Conservation (phyloP, 139 green algal genomes). For the Micractinium conductrix region DNA sequence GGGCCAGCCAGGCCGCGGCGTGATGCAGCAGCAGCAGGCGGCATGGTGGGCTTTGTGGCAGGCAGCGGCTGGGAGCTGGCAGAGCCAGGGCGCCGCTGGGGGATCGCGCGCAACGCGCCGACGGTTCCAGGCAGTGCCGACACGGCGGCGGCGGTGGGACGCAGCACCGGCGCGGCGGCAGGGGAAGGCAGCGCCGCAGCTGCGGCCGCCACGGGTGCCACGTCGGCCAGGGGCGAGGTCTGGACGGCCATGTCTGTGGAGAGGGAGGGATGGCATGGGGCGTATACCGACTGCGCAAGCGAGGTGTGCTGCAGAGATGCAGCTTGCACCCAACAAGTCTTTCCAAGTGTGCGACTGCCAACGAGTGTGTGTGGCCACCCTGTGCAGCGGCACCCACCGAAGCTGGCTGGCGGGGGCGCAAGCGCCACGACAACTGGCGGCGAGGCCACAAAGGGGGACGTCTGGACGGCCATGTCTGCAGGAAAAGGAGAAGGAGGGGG, state of each 20-base stretch:
- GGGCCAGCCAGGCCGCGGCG: background rate
- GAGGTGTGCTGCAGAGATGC: no score
- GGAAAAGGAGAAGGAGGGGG: background rate
- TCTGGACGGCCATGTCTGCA: no score
- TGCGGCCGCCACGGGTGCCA: background rate
- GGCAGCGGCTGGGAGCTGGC: background rate
- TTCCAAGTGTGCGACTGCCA: no score
- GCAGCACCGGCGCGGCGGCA: background rate
- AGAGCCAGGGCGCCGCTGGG: background rate
- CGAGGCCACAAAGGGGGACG: no score
- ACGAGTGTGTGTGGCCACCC: no score
- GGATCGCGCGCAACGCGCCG: background rate
- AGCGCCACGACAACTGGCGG: no score
- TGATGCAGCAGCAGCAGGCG: background rate
- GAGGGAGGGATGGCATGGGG: background rate
- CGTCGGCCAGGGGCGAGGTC: background rate
- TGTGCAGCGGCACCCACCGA: no score
- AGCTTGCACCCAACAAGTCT: no score
- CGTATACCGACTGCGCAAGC: background rate
- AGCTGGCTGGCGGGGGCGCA: no score
- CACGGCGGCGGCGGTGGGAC: background rate
- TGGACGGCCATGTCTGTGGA: constrained; percentile 25
- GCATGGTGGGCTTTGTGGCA: background rate
- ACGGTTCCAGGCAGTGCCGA: background rate
- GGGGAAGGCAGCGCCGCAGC: no score